Evolutionary conservation across 2,329 filamentous ascomycete species (phyloP), one percentile per base, ranked within the genome.

Genomic region (Cordyceps farinosa): DNA sequence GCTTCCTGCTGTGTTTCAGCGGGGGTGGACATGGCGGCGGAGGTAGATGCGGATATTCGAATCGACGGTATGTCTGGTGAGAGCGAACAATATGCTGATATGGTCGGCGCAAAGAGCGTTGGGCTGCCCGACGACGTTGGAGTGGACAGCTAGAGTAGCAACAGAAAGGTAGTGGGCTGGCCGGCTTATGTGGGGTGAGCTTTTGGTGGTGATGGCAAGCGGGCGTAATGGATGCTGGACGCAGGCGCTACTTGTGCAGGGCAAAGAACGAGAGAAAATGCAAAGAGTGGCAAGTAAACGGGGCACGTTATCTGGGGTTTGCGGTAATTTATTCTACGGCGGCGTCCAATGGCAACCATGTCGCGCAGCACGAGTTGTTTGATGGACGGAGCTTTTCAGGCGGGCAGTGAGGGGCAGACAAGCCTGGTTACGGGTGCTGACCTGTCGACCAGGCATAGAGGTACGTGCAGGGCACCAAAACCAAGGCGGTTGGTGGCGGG

Each of bases 1-100:
- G 29, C 72, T 50, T 70, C 68, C 64, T 68, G 72, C 56, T 71
- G 70, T 64, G 73, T 70, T 64, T 77, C 72, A 57, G 73, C 72
- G 65, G 71, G 70, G 58, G 69, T 71, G 40, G 77, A 73, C 77
- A 79, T 78, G 59, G 60, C 75, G 67, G 57, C 50, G 42, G 44
- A 29, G 29, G 42, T 40, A 9, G 32, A 32, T 13, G 11, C 32
- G n/a, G 15, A 17, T 1, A 27, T 40, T 40, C 9, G 13, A 27
- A 13, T 32, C 29, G 47, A 45, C 13, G 30, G 9, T 13, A 22
- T 3, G 13, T 61, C 22, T 54, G 51, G 6, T 17, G 30, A 61
- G 29, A 45, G 17, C 45, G 36, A 27, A 51, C 6, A 34, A 13
- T 22, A 22, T 13, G 38, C 27, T 15, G 42, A 47, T 57, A 22